Evolutionary conservation across 306 rosid species (phyloP).

Genomic region (Acacia melanoxylon): DNA sequence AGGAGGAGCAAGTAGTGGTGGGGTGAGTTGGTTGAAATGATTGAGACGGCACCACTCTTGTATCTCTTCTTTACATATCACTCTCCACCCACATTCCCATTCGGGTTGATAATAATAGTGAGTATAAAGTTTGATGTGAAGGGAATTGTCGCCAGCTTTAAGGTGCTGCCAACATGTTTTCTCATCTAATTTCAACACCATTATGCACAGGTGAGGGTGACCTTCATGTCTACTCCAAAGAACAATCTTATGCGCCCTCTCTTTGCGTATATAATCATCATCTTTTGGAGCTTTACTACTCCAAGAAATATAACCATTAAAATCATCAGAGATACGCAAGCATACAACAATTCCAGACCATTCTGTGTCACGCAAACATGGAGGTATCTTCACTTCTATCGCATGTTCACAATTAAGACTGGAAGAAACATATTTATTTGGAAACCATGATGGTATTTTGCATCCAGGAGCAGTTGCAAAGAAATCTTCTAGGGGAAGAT

Average conservation of each 20-base stretch:
- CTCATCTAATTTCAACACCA: too few relatives aligned
- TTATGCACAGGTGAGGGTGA: too few relatives aligned
- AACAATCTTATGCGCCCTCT: background rate
- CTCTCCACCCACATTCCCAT: too few relatives aligned
- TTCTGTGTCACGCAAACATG: background rate
- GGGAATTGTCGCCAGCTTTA: too few relatives aligned
- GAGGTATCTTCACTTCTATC: background rate
- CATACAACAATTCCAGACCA: background rate
- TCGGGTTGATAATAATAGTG: too few relatives aligned
- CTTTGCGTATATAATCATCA: background rate
- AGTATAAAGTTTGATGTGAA: too few relatives aligned
- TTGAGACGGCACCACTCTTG: too few relatives aligned
- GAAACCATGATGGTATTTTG: background rate
- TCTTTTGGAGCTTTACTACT: background rate
- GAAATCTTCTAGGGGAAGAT: background rate
- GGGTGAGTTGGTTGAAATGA: too few relatives aligned
- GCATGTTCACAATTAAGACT: fast-evolving
- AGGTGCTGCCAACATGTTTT: too few relatives aligned
- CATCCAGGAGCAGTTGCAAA: background rate
- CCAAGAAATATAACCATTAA: background rate
- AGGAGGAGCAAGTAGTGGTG: too few relatives aligned
- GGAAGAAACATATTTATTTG: background rate
- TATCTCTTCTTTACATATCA: too few relatives aligned
- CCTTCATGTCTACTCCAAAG: too few relatives aligned
- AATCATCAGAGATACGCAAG: background rate